Base-by-base conservation (phyloP, 228 moss, liverwort and hornwort species). In the Sphagnum fallax region DNA sequence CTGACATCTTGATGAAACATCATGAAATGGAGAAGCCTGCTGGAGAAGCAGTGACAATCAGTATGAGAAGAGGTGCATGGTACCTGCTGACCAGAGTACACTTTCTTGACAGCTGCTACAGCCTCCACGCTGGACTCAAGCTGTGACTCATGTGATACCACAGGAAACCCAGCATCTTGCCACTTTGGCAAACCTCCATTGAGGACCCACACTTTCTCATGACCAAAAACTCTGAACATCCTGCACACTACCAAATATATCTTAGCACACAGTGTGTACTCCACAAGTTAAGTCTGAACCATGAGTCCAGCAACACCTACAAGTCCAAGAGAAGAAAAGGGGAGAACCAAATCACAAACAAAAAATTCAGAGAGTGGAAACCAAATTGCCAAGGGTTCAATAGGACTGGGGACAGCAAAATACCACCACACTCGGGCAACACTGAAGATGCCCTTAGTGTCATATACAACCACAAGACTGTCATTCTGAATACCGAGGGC, bases 361-460 rank as follows among this genome's bases (percentile, higher is more conserved):
- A 32, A 32, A 32, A 32, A 32, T 32, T 32, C 32, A 32, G 32
- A 32, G 32, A 32, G 32, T 32, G 32, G 32, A 32, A 32, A 32
- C 32, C 32, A 32, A 32, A 32, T 32, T 32, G 32, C 32, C 32
- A 32, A 32, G 32, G 32, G 32, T 32, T 32, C 32, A 32, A 32
- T 32, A 32, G 32, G 32, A 32, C 32, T 32, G 32, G 32, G 32
- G 61, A 52, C 59, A 50, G 69, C 14, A 70, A 77, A 51, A 70
- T 81, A 97, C 98, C 98, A 98, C 98, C 98, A 98, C 65, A 81
- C 98, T 77, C 98, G 81, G 66, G 94, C 85, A 81, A 92, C 94
- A 76, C 94, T 98, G 76, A 98, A 98, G 60, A 98, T 86, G 50
- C 98, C 98, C 75, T 92, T 90, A 50, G 90, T 78, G 74, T 98